phyloP scores from a whole-genome alignment of 2,329 filamentous ascomycete genomes.

The Alternaria ventricosa region DNA sequence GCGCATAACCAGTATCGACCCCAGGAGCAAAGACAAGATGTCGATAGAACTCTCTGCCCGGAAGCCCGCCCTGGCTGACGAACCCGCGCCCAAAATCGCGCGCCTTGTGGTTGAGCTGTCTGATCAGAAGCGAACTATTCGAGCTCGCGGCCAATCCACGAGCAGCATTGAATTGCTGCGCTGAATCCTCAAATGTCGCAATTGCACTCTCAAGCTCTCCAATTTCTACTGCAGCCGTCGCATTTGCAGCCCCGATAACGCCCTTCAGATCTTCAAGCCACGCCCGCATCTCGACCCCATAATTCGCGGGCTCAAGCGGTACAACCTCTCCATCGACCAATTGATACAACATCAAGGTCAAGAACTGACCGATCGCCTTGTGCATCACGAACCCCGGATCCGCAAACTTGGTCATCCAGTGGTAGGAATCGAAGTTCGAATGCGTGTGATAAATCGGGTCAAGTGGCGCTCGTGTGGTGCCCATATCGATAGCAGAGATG shows the following conservation, averaged over 20 bases:
- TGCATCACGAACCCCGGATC: conserved; percentile 59
- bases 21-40: conserved; percentile 56
- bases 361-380: conserved; percentile 55
- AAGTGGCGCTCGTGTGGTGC: conserved; percentile 42
- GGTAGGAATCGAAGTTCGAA: conserved; percentile 54
- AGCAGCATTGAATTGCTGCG: conserved; percentile 33
- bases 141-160: conserved; percentile 32
- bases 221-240: neutral
- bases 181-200: conserved; percentile 38
- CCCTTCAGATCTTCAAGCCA: conserved; percentile 43
- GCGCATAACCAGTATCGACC: conserved; percentile 46
- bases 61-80: conserved; percentile 53
- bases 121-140: conserved; percentile 29
- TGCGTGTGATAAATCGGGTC: conserved; percentile 57
- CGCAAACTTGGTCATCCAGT: conserved; percentile 59
- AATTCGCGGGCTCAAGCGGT: conserved; percentile 48
- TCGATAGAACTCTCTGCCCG: conserved; percentile 53
- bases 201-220: conserved; percentile 40
- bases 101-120: conserved; percentile 50
- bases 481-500: conserved; percentile 51
- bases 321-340: conserved; percentile 47
- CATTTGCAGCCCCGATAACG: conserved; percentile 14
- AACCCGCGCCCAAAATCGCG: conserved; percentile 54
- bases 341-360: conserved; percentile 51
- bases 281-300: conserved; percentile 42